phyloP scores from a whole-genome alignment of 345 rosid species.

The Linum tenue region DNA sequence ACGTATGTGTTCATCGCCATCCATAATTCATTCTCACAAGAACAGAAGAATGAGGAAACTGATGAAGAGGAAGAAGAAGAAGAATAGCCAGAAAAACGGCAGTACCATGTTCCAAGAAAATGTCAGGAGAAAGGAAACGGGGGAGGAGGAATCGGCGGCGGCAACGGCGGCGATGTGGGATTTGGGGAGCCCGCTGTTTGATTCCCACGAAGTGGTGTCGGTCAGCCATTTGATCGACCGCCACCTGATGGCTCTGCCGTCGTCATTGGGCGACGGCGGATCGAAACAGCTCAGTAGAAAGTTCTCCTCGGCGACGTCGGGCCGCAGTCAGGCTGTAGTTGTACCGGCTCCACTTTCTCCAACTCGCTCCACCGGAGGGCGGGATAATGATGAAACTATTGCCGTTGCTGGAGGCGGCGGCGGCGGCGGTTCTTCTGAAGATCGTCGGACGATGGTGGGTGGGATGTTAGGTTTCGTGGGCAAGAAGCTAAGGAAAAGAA shows the following conservation, averaged over 20 bases:
- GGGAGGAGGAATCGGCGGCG: not conserved
- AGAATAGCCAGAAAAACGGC: not conserved
- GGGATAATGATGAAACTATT: too few species aligned
- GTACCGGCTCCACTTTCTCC: too few species aligned
- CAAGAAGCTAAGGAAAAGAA: too few species aligned
- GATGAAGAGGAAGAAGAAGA: not conserved
- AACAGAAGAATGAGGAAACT: not conserved
- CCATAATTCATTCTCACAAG: not conserved
- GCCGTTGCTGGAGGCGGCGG: too few species aligned
- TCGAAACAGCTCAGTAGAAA: conserved; percentile 9
- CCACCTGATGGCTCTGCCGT: conserved; percentile 34
- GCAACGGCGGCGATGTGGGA: conserved; percentile 27
- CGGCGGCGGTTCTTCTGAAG: too few species aligned
- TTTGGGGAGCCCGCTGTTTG: conserved; percentile 49
- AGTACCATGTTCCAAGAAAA: too few species aligned
- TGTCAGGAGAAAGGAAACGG: not conserved
- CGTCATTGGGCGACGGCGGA: conserved; percentile 17
- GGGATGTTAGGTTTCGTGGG: too few species aligned
- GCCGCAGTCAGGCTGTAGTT: not conserved
- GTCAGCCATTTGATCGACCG: conserved; percentile 44
- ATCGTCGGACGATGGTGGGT: too few species aligned
- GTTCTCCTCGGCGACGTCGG: not conserved
- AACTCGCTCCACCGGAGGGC: too few species aligned
- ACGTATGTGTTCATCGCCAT: not conserved
- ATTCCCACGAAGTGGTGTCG: conserved; percentile 41